These are phyloP conservation scores for Boeremia lycopersici DNA, from an alignment of 2,329 filamentous ascomycete species.

Conservation along the genomic window DNA sequence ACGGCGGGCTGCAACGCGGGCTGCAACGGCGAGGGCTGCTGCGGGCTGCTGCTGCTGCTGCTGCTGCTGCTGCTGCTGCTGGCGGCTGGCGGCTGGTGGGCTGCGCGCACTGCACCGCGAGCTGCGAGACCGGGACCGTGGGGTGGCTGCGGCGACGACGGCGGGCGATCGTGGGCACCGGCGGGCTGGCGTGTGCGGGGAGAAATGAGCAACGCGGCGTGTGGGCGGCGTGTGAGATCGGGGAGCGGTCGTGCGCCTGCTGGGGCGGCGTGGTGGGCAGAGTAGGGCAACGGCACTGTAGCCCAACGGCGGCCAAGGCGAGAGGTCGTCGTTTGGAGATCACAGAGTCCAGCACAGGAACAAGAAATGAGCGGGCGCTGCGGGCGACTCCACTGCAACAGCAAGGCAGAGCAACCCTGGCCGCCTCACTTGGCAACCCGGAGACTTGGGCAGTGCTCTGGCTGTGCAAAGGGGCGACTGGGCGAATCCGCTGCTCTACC, in stretches of 20 bases:
- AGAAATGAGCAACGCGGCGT: constrained; percentile 20
- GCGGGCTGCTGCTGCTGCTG: no score
- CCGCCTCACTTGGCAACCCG: constrained; percentile 20
- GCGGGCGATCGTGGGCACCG: constrained; percentile 21
- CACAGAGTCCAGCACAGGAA: constrained; percentile 6
- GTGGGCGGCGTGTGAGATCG: constrained; percentile 1
- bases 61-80: no score
- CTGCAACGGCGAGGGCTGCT: no score
- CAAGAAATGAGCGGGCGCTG: constrained; percentile 22
- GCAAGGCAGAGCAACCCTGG: constrained; percentile 20
- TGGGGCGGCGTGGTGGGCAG: constrained; percentile 13
- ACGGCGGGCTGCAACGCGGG: constrained; percentile 5
- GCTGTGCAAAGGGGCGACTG: constrained; percentile 17
- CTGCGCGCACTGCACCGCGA: constrained; percentile 24
- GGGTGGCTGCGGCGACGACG: constrained; percentile 16
- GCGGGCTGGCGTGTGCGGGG: constrained; percentile 28
- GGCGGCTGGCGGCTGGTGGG: neutral
- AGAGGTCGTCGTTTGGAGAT: constrained; percentile 15
- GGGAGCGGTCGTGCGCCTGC: constrained; percentile 15
- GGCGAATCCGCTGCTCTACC: constrained; percentile 3
- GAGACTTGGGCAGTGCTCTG: constrained; percentile 18
- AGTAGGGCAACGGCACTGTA: neutral
- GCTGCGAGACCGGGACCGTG: constrained; percentile 10
- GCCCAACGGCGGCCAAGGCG: constrained; percentile 11
- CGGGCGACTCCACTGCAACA: constrained; percentile 16